Conservation (phyloP, 352 stramenopile genomes). For the Globisporangium alternatum region DNA sequence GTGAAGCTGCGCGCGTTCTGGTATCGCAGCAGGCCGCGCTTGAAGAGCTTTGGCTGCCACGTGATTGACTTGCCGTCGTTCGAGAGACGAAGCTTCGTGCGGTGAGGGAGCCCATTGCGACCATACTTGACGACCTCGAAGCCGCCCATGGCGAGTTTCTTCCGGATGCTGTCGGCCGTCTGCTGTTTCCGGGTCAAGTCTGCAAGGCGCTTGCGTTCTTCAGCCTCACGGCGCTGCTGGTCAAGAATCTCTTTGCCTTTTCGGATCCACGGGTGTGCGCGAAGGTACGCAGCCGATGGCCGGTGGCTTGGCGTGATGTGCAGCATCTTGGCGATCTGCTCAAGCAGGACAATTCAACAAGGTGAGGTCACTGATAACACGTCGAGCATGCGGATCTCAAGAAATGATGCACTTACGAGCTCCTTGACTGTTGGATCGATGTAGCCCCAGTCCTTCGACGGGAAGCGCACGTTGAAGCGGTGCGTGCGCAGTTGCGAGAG, state of each 20-base stretch:
- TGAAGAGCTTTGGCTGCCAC: constrained; percentile 80
- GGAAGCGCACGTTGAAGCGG: constrained; percentile 79
- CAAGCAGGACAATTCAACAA: background rate
- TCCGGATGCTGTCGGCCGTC: constrained; percentile 59
- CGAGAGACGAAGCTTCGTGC: constrained; percentile 72
- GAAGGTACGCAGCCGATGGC: constrained; percentile 57
- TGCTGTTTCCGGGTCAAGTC: constrained; percentile 62
- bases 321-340: constrained; percentile 70
- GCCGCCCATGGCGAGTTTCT: constrained; percentile 63
- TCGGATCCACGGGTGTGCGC: constrained; percentile 63
- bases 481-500: constrained; percentile 78
- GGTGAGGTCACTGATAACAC: background rate
- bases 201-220: constrained; percentile 41
- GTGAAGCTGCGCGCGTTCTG: constrained; percentile 69
- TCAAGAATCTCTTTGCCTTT: constrained; percentile 46
- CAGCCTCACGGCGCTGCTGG: constrained; percentile 36
- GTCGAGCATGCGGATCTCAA: background rate
- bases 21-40: constrained; percentile 63
- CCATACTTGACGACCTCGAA: constrained; percentile 83
- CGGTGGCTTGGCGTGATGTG: constrained; percentile 64
- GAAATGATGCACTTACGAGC: constrained; percentile 25
- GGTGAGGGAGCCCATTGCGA: constrained; percentile 69
- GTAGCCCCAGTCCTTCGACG: constrained; percentile 73
- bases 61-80: constrained; percentile 63
- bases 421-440: constrained; percentile 67